Conservation (phyloP, 169 alveolate genomes). For the Besnoitia besnoiti region DNA sequence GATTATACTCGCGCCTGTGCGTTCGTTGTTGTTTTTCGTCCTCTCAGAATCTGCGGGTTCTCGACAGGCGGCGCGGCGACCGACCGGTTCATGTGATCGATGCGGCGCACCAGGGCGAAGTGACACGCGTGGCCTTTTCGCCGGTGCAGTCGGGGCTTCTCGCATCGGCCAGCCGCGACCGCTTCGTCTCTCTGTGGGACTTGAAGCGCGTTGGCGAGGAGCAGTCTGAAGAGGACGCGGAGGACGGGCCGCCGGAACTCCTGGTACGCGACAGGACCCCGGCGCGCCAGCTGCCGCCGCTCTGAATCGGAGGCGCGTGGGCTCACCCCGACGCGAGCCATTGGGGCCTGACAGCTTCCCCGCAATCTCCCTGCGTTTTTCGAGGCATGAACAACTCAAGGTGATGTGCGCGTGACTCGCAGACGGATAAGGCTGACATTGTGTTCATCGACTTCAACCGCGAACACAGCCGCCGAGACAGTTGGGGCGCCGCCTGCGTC, state of each 20-base stretch:
- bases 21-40: neutral
- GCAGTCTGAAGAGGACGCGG: constrained; percentile 58
- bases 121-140: constrained; percentile 14
- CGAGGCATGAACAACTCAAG: no score
- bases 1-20: neutral
- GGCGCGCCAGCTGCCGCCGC: neutral
- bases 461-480: no score
- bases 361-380: no score
- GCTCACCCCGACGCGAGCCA: no score
- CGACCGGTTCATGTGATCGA: constrained; percentile 6
- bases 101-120: neutral
- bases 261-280: neutral
- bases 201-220: constrained; percentile 14
- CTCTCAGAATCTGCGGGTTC: neutral
- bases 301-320: no score
- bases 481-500: no score
- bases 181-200: constrained; percentile 42
- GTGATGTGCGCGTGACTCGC: no score
- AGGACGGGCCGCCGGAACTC: constrained; percentile 65
- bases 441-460: no score
- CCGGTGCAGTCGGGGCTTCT: neutral
- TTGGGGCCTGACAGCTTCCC: no score
- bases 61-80: constrained; percentile 39
- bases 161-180: neutral
- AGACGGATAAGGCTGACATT: no score